Evolutionary conservation across 805 yeast species (phyloP).

Genomic region (Zygosaccharomyces gambellarensis): DNA sequence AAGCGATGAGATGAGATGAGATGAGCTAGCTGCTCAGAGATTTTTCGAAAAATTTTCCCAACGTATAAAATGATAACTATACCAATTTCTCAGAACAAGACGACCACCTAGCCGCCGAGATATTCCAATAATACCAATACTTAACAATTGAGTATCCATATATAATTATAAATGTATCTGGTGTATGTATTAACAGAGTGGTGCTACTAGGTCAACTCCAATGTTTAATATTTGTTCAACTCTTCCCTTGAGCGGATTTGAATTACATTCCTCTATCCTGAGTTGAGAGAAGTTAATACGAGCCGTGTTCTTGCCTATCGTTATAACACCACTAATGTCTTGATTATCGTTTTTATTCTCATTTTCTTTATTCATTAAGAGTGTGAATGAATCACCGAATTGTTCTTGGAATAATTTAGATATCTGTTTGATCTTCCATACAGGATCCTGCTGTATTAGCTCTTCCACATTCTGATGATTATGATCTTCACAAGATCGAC

Average conservation of each 20-base stretch:
- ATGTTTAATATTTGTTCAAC: constrained; percentile 74
- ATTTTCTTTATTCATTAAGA: constrained; percentile 21
- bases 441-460: constrained; percentile 15
- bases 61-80: constrained; percentile 9
- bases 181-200: constrained; percentile 48
- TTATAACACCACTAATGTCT: constrained; percentile 48
- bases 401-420: constrained; percentile 68
- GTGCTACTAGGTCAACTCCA: constrained; percentile 79
- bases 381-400: constrained; percentile 70
- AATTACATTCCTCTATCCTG: constrained; percentile 61
- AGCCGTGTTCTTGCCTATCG: constrained; percentile 74
- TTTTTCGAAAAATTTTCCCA: constrained; percentile 6
- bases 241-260: constrained; percentile 74
- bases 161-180: background rate
- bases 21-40: constrained; percentile 21
- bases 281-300: constrained; percentile 58
- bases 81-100: background rate
- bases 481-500: constrained; percentile 49
- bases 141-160: background rate
- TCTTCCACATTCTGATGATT: constrained; percentile 16
- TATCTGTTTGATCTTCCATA: constrained; percentile 49
- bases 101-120: background rate
- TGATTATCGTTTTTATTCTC: constrained; percentile 22
- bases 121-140: background rate
- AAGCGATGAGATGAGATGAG: constrained; percentile 22